Conservation (phyloP, 2,329 filamentous ascomycete species). For the Corynespora cassiicola region DNA sequence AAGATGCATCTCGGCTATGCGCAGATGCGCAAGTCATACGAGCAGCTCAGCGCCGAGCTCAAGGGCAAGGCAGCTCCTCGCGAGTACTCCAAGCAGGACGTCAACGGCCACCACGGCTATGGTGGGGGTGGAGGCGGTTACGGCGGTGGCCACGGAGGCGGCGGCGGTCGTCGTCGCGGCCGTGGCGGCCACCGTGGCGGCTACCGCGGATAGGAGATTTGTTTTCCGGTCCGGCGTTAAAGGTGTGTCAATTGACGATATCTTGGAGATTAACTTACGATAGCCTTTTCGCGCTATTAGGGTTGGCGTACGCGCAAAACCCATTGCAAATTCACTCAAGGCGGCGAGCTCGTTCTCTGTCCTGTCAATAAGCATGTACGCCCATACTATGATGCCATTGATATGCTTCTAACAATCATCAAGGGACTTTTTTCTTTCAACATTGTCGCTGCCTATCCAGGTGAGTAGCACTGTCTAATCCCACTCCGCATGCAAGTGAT, state of each 20-base stretch:
- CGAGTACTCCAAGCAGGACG: conserved; percentile 32
- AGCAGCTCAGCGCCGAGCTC: conserved; percentile 85
- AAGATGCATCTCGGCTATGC: conserved; percentile 99
- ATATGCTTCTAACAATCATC: conserved; percentile 37
- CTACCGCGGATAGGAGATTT: conserved; percentile 31
- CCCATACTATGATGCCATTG: conserved; percentile 35
- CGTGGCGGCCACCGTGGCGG: conserved; percentile 36
- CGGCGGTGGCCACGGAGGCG: conserved; percentile 28
- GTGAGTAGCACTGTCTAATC: no score
- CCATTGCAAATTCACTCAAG: conserved; percentile 14
- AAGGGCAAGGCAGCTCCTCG: conserved; percentile 71
- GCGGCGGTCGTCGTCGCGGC: conserved; percentile 21
- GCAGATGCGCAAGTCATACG: conserved; percentile 94
- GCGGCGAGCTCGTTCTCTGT: conserved; percentile 29
- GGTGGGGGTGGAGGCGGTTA: conserved; percentile 18
- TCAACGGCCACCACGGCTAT: conserved; percentile 31
- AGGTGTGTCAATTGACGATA: conserved; percentile 44
- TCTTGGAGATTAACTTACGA: conserved; percentile 40
- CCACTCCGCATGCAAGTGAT: conserved; percentile 16
- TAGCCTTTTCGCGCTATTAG: conserved; percentile 28
- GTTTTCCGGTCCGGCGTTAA: conserved; percentile 35
- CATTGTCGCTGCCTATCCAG: no score
- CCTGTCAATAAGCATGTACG: conserved; percentile 41
- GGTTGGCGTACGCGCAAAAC: conserved; percentile 29
- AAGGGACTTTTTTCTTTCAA: conserved; percentile 24